A percentile compares a stretch with the other conserved stretches of the same genome.
phyloP scores from a whole-genome alignment of 73 alveolate genomes.

The Stentor coeruleus region DNA sequence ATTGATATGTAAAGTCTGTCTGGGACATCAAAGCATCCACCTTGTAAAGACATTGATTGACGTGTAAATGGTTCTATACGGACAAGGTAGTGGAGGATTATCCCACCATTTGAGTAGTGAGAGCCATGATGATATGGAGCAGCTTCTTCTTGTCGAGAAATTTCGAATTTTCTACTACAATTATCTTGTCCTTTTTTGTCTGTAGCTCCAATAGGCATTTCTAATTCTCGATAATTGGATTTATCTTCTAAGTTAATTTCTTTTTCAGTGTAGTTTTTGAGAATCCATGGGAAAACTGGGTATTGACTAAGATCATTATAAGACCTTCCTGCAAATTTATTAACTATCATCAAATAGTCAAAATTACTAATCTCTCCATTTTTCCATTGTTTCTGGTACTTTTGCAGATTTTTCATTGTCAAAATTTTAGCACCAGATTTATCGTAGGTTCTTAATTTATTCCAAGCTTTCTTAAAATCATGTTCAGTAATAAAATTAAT shows the following conservation, averaged over 20 bases:
- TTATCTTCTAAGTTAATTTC: constrained; percentile 41
- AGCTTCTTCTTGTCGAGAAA: constrained; percentile 1
- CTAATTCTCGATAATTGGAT: constrained; percentile 78
- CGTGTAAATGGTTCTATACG: constrained; percentile 89
- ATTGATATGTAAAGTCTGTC: constrained; percentile 86
- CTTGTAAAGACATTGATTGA: constrained; percentile 81
- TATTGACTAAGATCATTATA: constrained; percentile 66
- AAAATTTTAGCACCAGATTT: neutral
- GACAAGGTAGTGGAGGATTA: constrained; percentile 79
- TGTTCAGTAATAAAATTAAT: constrained; percentile 32
- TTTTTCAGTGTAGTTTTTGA: constrained; percentile 50
- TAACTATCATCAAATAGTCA: constrained; percentile 66
- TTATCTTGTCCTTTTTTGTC: neutral
- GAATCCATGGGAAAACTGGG: constrained; percentile 83
- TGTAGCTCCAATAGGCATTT: constrained; percentile 93
- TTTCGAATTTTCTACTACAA: neutral
- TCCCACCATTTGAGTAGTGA: constrained; percentile 93
- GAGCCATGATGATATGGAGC: constrained; percentile 88
- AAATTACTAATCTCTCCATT: constrained; percentile 67
- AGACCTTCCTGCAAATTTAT: constrained; percentile 57
- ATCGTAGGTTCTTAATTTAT: neutral
- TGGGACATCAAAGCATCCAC: constrained; percentile 84
- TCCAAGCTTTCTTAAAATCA: constrained; percentile 12
- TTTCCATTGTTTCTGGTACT: constrained; percentile 72
- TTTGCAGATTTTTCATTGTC: neutral